A percentile compares a stretch with the other conserved stretches of the same genome.
These are phyloP conservation scores for Pseudogymnoascus sp. DNA, from an alignment of 2,329 filamentous ascomycete species.

Conservation along the genomic window DNA sequence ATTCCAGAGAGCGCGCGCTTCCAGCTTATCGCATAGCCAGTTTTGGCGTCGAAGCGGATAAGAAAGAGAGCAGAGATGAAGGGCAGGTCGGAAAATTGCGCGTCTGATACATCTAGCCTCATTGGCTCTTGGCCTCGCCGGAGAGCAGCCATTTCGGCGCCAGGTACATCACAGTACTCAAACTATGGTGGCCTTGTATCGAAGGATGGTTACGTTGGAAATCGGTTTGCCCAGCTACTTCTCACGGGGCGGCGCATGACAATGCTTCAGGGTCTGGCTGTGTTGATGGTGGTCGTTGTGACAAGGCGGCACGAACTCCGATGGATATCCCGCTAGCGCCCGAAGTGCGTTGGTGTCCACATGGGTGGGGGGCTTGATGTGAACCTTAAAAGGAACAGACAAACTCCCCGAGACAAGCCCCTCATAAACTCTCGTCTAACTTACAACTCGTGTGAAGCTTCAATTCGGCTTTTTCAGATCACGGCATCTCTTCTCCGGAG, in stretches of 20 bases:
- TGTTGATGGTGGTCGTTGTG: background rate
- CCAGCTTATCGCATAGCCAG: conserved; percentile 87
- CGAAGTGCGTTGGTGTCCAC: conserved; percentile 8
- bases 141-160: conserved; percentile 24
- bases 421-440: conserved; percentile 1
- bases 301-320: conserved; percentile 4
- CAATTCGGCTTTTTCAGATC: background rate
- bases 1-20: conserved; percentile 62
- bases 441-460: background rate
- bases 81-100: conserved; percentile 36
- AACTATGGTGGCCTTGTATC: background rate
- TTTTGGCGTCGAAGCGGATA: conserved; percentile 86
- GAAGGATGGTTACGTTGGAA: background rate
- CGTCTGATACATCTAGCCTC: conserved; percentile 25
- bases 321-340: conserved; percentile 2
- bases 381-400: conserved; percentile 2
- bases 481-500: background rate
- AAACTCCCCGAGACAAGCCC: background rate
- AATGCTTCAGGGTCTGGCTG: background rate
- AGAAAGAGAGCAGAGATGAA: conserved; percentile 73
- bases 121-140: conserved; percentile 28
- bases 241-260: background rate
- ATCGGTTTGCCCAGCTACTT: background rate
- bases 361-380: background rate
- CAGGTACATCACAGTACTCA: conserved; percentile 4